phyloP scores from a whole-genome alignment of 352 stramenopile species.

The Phytophthora melonis region DNA sequence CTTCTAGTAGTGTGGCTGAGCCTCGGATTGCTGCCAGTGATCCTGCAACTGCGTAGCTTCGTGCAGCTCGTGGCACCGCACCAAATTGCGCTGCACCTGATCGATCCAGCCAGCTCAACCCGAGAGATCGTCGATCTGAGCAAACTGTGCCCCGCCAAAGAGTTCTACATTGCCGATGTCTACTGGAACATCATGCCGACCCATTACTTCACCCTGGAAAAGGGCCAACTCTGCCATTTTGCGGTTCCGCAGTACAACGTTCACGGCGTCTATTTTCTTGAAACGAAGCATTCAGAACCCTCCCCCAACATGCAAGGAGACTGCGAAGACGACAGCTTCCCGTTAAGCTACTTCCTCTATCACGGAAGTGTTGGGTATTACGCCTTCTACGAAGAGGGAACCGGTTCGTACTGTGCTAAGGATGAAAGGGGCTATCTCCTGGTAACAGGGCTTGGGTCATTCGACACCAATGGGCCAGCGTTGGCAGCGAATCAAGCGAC shows the following conservation, averaged over 20 bases:
- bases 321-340: background rate
- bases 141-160: conserved; percentile 18
- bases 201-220: conserved; percentile 21
- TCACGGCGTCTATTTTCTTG: background rate
- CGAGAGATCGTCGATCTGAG: conserved; percentile 7
- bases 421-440: conserved; percentile 16
- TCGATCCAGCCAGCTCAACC: background rate
- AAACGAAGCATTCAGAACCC: background rate
- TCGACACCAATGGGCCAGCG: conserved; percentile 18
- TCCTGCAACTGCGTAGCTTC: conserved; percentile 42
- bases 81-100: conserved; percentile 25
- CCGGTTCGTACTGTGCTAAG: conserved; percentile 21
- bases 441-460: conserved; percentile 18
- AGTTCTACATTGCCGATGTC: conserved; percentile 23
- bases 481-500: conserved; percentile 9
- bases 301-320: background rate
- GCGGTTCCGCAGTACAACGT: background rate
- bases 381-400: conserved; percentile 31
- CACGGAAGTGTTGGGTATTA: conserved; percentile 4
- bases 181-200: conserved; percentile 32
- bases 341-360: background rate
- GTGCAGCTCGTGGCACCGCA: conserved; percentile 29
- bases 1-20: conserved; percentile 24
- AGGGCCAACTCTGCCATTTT: conserved; percentile 1
- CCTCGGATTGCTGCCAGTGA: conserved; percentile 24